A percentile compares a stretch with the other conserved stretches of the same genome.
Evolutionary conservation across 1,284 basidiomycete genomes (phyloP).

Genomic region (Tylopilus sp.): DNA sequence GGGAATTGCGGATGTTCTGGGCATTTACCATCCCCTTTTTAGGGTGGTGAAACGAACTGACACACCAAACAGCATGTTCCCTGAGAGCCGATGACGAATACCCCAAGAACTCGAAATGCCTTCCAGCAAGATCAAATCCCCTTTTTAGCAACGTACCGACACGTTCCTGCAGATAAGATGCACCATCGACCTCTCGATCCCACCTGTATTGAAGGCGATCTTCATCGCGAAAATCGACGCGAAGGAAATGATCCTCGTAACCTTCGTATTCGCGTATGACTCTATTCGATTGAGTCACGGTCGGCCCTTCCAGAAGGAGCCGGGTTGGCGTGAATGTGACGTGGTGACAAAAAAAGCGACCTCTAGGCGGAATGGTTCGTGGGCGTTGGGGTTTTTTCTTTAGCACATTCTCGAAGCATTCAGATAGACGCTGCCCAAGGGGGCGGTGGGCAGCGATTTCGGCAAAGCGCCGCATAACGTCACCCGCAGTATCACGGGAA

Average conservation of each 20-base stretch:
- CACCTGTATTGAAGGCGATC: conserved; percentile 63
- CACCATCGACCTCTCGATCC: conserved; percentile 59
- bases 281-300: conserved; percentile 60
- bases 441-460: conserved; percentile 42
- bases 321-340: conserved; percentile 69
- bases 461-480: conserved; percentile 50
- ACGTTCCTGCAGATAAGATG: conserved; percentile 51
- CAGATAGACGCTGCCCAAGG: conserved; percentile 40
- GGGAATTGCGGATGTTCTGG: conserved; percentile 49
- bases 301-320: conserved; percentile 66
- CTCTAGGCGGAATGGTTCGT: conserved; percentile 19
- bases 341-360: conserved; percentile 52
- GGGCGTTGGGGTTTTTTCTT: conserved; percentile 24
- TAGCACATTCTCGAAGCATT: conserved; percentile 47
- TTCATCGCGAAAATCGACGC: conserved; percentile 77
- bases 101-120: conserved; percentile 66
- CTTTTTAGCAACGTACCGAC: conserved; percentile 58
- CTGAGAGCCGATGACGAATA: conserved; percentile 69
- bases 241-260: conserved; percentile 60
- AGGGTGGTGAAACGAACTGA: conserved; percentile 53
- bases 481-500: conserved; percentile 36
- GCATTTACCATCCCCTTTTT: conserved; percentile 45
- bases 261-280: conserved; percentile 57
- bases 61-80: conserved; percentile 74
- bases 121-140: conserved; percentile 66